Base-by-base conservation (phyloP, 2,329 filamentous ascomycete genomes). In the Talaromyces sp. region DNA sequence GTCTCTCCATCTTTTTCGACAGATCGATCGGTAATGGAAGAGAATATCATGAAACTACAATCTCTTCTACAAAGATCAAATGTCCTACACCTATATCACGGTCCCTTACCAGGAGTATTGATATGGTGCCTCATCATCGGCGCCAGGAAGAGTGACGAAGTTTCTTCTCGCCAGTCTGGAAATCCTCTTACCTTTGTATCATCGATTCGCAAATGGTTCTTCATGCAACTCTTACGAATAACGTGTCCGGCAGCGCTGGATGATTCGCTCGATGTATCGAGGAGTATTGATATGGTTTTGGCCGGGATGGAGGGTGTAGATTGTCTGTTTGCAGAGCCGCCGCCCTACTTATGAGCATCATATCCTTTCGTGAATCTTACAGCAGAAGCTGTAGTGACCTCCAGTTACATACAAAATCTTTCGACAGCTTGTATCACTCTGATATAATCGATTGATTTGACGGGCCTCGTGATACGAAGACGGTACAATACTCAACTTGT, bases 91-190 rank as follows among this genome's bases (percentile, higher is more conserved):
- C 64, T 67, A 56, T 71, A 70, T 64, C 19, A 52, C 41, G 65
- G 62, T 4, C 52, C 60, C 19, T 50, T 71, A 31, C 68, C 66
- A 3, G 70, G 68, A 4, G 70, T 68, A 31, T 54, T 71, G 19
- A 69, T 69, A 11, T 71, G 69, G 68, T 70, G 67, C 35, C 49
- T 71, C 7, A 62, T 54, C 6, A 67, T 71, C 37, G 68, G 69
- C 8, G 62, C 67, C 39, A 66, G 70, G 31, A 37, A 67, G 27
- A 69, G 64, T 27, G 60, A 64, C 4, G 19, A 59, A 1, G 14
- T 31, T 35, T 41, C 14, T 45, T 45, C 27, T 27, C 22, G 22
- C 33, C 33, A 31, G 37, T 31, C 39, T 16, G 47, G 22, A 1
- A 24, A 31, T 50, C 47, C 22, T 27, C 5, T 10, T 14, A 50